These are phyloP conservation scores for Podaxis mareebaensis DNA, from an alignment of 768 basidiomycete genomes.

Conservation along the genomic window DNA sequence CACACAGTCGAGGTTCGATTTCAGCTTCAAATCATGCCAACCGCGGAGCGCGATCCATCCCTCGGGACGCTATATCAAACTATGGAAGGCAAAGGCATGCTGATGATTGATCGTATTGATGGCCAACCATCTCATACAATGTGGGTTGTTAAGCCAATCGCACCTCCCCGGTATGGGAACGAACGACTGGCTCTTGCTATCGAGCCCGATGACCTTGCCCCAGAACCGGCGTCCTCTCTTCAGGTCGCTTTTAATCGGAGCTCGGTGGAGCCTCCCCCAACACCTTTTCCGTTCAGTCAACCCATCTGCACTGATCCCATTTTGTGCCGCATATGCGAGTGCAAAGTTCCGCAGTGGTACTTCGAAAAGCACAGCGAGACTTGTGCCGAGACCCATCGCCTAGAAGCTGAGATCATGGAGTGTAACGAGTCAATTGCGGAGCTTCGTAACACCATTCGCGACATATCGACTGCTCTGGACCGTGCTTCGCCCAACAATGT, in stretches of 20 bases:
- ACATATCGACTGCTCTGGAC: constrained; percentile 72
- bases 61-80: constrained; percentile 65
- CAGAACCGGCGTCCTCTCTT: constrained; percentile 41
- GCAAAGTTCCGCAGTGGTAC: constrained; percentile 97
- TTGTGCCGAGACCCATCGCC: constrained; percentile 91
- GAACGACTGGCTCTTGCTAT: constrained; percentile 62
- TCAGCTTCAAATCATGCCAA: constrained; percentile 75
- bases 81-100: constrained; percentile 99
- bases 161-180: constrained; percentile 67
- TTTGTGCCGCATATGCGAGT: constrained; percentile 97
- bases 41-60: constrained; percentile 55
- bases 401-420: constrained; percentile 93
- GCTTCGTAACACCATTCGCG: constrained; percentile 82
- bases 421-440: constrained; percentile 93
- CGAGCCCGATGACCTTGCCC: constrained; percentile 48
- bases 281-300: constrained; percentile 74
- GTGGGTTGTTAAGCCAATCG: constrained; percentile 93
- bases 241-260: constrained; percentile 37
- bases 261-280: constrained; percentile 46
- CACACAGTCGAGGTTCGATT: constrained; percentile 94
- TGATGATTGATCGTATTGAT: constrained; percentile 92
- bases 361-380: constrained; percentile 99
- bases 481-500: constrained; percentile 63
- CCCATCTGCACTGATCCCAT: constrained; percentile 83
- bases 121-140: constrained; percentile 92